phyloP scores from a whole-genome alignment of 2,329 filamentous ascomycete species.

The Blastomyces percursus region DNA sequence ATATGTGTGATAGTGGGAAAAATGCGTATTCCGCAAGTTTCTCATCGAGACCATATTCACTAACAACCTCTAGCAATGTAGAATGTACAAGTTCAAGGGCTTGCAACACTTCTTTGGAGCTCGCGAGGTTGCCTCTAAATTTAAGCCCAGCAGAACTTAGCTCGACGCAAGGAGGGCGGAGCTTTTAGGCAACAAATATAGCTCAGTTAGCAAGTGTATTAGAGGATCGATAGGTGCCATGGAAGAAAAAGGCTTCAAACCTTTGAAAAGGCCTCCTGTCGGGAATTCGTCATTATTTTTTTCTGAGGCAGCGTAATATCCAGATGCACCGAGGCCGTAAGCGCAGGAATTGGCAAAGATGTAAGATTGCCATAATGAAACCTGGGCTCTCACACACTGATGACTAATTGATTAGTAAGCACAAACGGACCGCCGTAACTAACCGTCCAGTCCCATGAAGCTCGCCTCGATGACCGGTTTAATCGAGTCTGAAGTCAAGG shows the following conservation, averaged over 20 bases:
- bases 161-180: conserved; percentile 49
- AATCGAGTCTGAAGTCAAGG: too few relatives aligned
- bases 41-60: conserved; percentile 49
- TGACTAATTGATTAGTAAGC: background rate
- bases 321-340: background rate
- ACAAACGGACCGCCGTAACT: too few relatives aligned
- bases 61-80: conserved; percentile 30
- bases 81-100: conserved; percentile 37
- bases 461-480: too few relatives aligned
- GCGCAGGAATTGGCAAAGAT: background rate
- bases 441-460: background rate
- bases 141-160: conserved; percentile 45
- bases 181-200: conserved; percentile 27
- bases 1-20: conserved; percentile 79
- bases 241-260: background rate
- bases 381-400: too few relatives aligned
- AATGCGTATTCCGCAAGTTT: conserved; percentile 91
- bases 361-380: background rate
- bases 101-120: conserved; percentile 37
- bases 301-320: background rate
- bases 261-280: background rate
- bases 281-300: background rate
- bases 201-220: conserved; percentile 1
- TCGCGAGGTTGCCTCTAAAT: conserved; percentile 38
- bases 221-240: background rate